Evolutionary conservation across 176 grass and related monocot species (phyloP).

Genomic region (Calamus simplicifolius): DNA sequence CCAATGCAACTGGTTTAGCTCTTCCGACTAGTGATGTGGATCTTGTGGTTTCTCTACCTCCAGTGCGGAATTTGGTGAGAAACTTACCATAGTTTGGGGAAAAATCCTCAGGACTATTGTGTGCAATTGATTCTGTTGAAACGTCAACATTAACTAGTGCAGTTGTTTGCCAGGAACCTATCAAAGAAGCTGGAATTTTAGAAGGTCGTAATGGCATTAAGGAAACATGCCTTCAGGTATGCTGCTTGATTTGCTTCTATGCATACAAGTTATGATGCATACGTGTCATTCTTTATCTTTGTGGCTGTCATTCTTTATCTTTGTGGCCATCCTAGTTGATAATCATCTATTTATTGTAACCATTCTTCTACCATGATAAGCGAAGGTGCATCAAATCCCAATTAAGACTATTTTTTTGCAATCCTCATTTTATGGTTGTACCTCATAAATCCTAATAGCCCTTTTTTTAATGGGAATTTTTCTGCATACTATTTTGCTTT

Average conservation of each 20-base stretch:
- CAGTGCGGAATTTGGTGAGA: constrained; percentile 90
- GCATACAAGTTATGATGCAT: too few species aligned
- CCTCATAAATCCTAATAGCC: too few species aligned
- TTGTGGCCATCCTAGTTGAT: too few species aligned
- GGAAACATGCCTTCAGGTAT: constrained; percentile 97
- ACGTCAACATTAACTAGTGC: constrained; percentile 8
- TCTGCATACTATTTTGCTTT: too few species aligned
- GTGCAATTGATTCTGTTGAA: constrained; percentile 5
- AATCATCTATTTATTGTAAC: too few species aligned
- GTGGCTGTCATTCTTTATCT: too few species aligned
- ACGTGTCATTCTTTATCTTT: too few species aligned
- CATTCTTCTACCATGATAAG: too few species aligned
- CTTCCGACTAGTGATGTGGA: constrained; percentile 96
- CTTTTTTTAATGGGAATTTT: too few species aligned
- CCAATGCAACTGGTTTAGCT: constrained; percentile 91
- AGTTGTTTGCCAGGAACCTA: constrained; percentile 72
- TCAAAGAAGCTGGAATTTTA: constrained; percentile 99
- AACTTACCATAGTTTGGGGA: constrained; percentile 10
- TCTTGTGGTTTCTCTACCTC: constrained; percentile 90
- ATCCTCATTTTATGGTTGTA: too few species aligned
- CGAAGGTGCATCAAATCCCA: too few species aligned
- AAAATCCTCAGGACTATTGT: background rate
- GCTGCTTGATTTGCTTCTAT: background rate
- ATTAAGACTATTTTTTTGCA: too few species aligned
- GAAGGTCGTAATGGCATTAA: constrained; percentile 99